phyloP scores from a whole-genome alignment of 768 basidiomycete genomes.

The Coprinopsis strossmayeri region DNA sequence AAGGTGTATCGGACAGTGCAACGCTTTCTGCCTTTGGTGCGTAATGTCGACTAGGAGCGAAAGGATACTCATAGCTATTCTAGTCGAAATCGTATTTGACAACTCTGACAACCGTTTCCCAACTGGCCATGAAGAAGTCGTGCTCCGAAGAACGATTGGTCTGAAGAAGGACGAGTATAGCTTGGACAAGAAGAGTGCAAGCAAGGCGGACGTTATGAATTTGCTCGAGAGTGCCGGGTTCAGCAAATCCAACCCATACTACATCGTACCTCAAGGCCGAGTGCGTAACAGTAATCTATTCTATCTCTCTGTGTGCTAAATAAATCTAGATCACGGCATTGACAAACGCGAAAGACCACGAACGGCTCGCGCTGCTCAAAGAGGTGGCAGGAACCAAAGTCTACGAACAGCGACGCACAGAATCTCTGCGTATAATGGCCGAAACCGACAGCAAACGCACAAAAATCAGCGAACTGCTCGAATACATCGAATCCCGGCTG shows the following conservation, averaged over 20 bases:
- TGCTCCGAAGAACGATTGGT: constrained; percentile 90
- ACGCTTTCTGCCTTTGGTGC: constrained; percentile 88
- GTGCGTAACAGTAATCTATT: constrained; percentile 39
- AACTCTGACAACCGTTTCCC: constrained; percentile 93
- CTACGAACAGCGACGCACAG: constrained; percentile 89
- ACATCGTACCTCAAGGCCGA: constrained; percentile 96
- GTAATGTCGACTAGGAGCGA: constrained; percentile 14
- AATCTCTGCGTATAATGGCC: constrained; percentile 94
- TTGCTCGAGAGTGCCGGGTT: constrained; percentile 95
- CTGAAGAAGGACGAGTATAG: constrained; percentile 99
- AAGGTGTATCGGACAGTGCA: constrained; percentile 81
- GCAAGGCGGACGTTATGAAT: constrained; percentile 97
- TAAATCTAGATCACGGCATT: constrained; percentile 78
- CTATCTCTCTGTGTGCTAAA: background rate
- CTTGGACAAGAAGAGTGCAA: constrained; percentile 90
- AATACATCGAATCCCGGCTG: constrained; percentile 86
- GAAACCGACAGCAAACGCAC: constrained; percentile 90
- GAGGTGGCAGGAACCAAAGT: constrained; percentile 98
- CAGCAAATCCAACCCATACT: constrained; percentile 97
- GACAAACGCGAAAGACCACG: constrained; percentile 95
- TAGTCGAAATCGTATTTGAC: constrained; percentile 93
- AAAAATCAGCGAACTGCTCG: constrained; percentile 86
- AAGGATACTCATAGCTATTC: background rate
- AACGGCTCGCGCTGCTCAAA: constrained; percentile 89
- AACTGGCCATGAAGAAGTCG: constrained; percentile 81